A percentile compares a stretch with the other conserved stretches of the same genome.
Evolutionary conservation across 352 stramenopile species (phyloP).

Genomic region (Thalassiosira exigua): DNA sequence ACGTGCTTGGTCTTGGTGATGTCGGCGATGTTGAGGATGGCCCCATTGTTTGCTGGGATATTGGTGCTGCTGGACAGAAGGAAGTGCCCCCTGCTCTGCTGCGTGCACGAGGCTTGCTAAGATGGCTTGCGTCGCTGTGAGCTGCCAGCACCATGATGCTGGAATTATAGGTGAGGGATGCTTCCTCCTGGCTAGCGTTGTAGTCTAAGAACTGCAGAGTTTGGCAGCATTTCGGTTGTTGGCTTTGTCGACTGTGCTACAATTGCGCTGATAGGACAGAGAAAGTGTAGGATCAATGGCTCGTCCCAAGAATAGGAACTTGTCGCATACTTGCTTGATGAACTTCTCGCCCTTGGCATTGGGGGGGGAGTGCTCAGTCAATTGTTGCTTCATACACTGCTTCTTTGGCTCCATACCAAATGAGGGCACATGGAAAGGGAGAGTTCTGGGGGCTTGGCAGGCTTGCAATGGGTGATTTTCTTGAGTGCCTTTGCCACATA

Average conservation of each 20-base stretch:
- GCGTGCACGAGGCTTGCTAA: conserved; percentile 24
- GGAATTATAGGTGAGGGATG: conserved; percentile 39
- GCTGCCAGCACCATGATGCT: conserved; percentile 51
- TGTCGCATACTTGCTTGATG: conserved; percentile 55
- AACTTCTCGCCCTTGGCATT: conserved; percentile 21
- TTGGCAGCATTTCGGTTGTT: conserved; percentile 16
- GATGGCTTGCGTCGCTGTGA: conserved; percentile 49
- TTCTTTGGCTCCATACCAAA: conserved; percentile 50
- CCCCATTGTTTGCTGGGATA: too few relatives aligned
- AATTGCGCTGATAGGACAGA: conserved; percentile 41
- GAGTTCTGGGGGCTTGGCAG: conserved; percentile 23
- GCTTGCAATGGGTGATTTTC: conserved; percentile 14
- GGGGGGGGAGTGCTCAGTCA: background rate
- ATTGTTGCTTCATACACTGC: conserved; percentile 36
- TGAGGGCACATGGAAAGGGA: conserved; percentile 22
- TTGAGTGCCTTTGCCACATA: conserved; percentile 39
- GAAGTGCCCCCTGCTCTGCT: too few relatives aligned
- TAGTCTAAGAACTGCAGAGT: conserved; percentile 54
- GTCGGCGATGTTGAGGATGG: too few relatives aligned
- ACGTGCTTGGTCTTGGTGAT: too few relatives aligned
- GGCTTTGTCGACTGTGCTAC: conserved; percentile 17
- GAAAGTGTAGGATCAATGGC: conserved; percentile 37
- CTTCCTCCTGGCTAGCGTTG: conserved; percentile 42
- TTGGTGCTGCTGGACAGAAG: too few relatives aligned
- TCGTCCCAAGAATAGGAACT: conserved; percentile 51